Evolutionary conservation across 2,329 filamentous ascomycete species (phyloP).

Genomic region (Diaporthe sp.): DNA sequence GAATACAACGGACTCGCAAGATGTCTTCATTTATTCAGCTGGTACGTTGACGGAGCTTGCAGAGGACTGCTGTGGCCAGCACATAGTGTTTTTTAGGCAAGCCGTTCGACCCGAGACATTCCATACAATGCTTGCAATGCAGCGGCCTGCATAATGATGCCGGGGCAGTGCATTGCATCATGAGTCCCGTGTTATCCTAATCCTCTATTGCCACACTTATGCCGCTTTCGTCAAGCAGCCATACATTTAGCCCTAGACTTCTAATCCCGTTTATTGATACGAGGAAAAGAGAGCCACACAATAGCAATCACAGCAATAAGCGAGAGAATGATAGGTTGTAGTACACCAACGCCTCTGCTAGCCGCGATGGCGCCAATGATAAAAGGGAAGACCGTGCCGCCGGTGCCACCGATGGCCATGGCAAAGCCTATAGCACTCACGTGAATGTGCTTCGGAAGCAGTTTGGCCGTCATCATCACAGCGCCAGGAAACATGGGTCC

Average conservation of each 20-base stretch:
- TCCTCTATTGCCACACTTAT: too few relatives aligned
- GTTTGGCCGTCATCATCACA: constrained; percentile 79
- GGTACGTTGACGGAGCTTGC: too few relatives aligned
- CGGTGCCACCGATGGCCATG: constrained; percentile 81
- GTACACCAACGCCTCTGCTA: constrained; percentile 66
- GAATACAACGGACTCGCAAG: too few relatives aligned
- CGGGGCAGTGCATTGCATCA: too few relatives aligned
- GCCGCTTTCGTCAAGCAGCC: too few relatives aligned
- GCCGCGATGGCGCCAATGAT: constrained; percentile 77
- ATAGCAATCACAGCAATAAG: constrained; percentile 61
- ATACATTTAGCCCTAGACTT: background rate
- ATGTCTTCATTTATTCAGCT: too few relatives aligned
- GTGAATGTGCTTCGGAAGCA: constrained; percentile 80
- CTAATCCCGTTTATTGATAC: background rate
- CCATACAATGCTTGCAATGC: too few relatives aligned
- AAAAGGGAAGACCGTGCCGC: constrained; percentile 77
- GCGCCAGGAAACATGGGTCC: constrained; percentile 84
- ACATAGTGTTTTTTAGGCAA: too few relatives aligned
- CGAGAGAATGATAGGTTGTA: constrained; percentile 69
- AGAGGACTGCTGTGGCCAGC: too few relatives aligned
- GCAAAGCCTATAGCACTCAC: constrained; percentile 87
- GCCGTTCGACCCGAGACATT: too few relatives aligned
- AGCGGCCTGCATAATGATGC: too few relatives aligned
- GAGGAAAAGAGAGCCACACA: constrained; percentile 55
- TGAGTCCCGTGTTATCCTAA: too few relatives aligned